Evolutionary conservation across 345 rosid species (phyloP).

Genomic region (Firmiana major): DNA sequence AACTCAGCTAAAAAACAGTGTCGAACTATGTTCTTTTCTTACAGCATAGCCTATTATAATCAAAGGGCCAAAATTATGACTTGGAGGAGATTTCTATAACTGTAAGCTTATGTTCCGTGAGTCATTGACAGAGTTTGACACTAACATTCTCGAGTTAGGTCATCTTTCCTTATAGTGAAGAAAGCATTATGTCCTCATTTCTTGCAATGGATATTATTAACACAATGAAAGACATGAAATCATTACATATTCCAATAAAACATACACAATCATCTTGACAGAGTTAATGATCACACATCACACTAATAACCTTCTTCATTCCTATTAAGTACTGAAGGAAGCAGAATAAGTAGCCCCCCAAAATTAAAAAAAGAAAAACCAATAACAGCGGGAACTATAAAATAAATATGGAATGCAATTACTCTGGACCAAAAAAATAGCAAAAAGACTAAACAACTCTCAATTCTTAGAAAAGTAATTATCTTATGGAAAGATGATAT

Average conservation of each 20-base stretch:
- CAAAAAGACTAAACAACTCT: background rate
- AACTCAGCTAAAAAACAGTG: background rate
- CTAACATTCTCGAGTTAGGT: background rate
- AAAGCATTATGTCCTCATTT: background rate
- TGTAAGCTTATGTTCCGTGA: background rate
- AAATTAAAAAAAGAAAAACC: no score
- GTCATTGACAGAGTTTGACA: background rate
- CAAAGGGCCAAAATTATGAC: background rate
- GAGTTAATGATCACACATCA: background rate
- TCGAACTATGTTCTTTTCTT: background rate
- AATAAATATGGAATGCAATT: background rate
- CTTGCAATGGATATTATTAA: background rate
- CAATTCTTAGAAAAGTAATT: background rate
- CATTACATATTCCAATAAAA: background rate
- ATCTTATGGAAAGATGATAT: background rate
- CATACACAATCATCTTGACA: background rate
- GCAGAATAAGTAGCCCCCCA: no score
- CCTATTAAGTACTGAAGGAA: background rate
- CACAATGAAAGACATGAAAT: background rate
- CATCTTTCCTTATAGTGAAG: background rate
- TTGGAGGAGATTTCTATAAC: background rate
- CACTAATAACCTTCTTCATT: background rate
- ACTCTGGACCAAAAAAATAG: background rate
- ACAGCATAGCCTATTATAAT: background rate
- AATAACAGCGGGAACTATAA: background rate